Base-by-base conservation (phyloP, 1,284 basidiomycete species). In the Fomitiporia mediterranea region DNA sequence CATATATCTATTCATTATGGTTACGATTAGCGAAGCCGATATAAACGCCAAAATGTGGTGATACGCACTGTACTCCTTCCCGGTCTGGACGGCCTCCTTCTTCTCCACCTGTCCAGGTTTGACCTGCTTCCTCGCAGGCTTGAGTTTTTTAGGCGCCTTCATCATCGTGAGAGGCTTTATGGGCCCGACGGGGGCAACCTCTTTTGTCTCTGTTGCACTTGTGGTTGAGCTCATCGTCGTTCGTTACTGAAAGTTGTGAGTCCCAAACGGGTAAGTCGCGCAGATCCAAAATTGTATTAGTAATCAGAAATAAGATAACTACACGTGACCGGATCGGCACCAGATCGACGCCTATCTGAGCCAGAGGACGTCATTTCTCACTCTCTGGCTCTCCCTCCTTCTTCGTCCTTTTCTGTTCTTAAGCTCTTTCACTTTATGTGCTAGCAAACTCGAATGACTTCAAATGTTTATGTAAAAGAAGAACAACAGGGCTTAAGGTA, bases 11-110 rank as follows among this genome's bases (percentile, higher is more conserved):
- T 51, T 55, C 62, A n/a, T 37, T 48, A n/a, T n/a, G n/a, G n/a
- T n/a, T n/a, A n/a, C 13, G 37, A 34, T 38, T 47, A 32, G 47
- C 8, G 11, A 23, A 30, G 38, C 34, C 72, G 17, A 32, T 27
- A 39, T 27, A 34, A 44, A 19, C 15, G n/a, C 34, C 19, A 15
- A 17, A 34, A 15, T 19, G 42, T 23, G 15, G 28, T 32, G 39
- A 19, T 38, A 78, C 90, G 65, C 63, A 94, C 92, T 96, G 72
- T 95, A 95, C 67, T 95, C 93, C 70, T 95, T 94, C 51, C 94
- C 94, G 0, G 91, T 93, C 72, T 98, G 94, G 6, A 86, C 81
- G 0, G 87, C 84, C 67, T 93, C 89, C 61, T 83, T 87, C 73
- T 91, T 93, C 65, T 91, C 91, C 3, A 96, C 87, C 61, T 96